Percentiles rank a stretch among this genome's conserved stretches.
Conservation (phyloP, 176 grass and related monocot species). For the Juncus inflexus region DNA sequence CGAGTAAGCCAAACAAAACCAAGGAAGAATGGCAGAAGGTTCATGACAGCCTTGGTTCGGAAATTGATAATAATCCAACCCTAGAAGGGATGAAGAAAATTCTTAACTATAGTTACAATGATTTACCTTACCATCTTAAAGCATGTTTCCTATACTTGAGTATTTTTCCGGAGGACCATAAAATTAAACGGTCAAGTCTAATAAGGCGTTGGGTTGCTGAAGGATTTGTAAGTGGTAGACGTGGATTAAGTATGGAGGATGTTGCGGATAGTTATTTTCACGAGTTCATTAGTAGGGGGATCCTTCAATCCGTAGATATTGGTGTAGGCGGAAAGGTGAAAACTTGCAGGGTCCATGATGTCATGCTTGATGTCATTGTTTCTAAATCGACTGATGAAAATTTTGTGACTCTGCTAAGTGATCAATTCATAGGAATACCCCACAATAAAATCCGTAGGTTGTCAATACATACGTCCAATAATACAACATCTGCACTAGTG, state of each 20-base stretch:
- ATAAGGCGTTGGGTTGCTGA: slow-evolving; percentile 37
- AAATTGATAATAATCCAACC: slow-evolving; percentile 9
- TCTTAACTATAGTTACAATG: slow-evolving; percentile 31
- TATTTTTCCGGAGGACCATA: slow-evolving; percentile 18
- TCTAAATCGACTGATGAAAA: slow-evolving; percentile 34
- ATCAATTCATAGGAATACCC: not conserved
- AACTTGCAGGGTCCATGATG: slow-evolving; percentile 32
- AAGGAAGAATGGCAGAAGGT: slow-evolving; percentile 28
- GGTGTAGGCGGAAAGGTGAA: slow-evolving; percentile 28
- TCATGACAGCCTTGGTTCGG: not conserved
- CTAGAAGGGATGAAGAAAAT: slow-evolving; percentile 18
- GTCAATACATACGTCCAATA: not conserved
- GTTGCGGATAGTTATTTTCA: slow-evolving; percentile 30
- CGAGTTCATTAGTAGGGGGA: slow-evolving; percentile 23
- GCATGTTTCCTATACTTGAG: slow-evolving; percentile 37
- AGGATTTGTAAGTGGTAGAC: slow-evolving; percentile 28
- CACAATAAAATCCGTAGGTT: slow-evolving; percentile 26
- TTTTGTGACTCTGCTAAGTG: slow-evolving; percentile 21
- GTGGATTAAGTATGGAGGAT: slow-evolving; percentile 24
- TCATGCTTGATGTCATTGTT: slow-evolving; percentile 38
- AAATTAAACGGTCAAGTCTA: slow-evolving; percentile 14
- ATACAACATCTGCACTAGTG: not conserved
- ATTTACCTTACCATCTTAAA: slow-evolving; percentile 43
- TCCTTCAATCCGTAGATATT: slow-evolving; percentile 25
- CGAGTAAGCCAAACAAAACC: slow-evolving; percentile 19